Percentiles rank a stretch among this genome's conserved stretches.
These are phyloP conservation scores for Fusarium oxysporum DNA, from an alignment of 2,329 filamentous ascomycete genomes.

Conservation along the genomic window DNA sequence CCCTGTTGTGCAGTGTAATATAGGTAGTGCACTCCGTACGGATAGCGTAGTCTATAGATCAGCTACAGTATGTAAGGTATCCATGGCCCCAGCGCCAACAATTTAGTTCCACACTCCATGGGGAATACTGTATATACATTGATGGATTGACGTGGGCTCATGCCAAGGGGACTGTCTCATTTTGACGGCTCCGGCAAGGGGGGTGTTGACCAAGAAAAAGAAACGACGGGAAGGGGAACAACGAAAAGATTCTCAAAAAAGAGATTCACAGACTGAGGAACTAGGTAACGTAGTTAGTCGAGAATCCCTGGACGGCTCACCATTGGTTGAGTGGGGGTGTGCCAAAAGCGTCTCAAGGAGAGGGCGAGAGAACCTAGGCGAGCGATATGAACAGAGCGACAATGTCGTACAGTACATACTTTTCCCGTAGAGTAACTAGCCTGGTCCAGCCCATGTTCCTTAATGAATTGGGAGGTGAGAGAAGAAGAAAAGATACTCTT, in stretches of 20 bases:
- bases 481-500: slow-evolving; percentile 17
- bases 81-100: slow-evolving; percentile 9
- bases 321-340: slow-evolving; percentile 21
- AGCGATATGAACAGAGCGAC: neutral
- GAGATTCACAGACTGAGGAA: neutral
- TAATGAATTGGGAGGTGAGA: slow-evolving; percentile 16
- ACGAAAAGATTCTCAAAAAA: slow-evolving; percentile 1
- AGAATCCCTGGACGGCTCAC: slow-evolving; percentile 3
- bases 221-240: neutral
- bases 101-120: slow-evolving; percentile 18
- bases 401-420: slow-evolving; percentile 7
- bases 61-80: neutral
- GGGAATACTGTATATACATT: slow-evolving; percentile 3
- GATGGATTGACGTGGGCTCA: slow-evolving; percentile 44
- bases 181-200: slow-evolving; percentile 35
- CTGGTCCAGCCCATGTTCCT: slow-evolving; percentile 12
- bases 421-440: slow-evolving; percentile 10
- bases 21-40: slow-evolving; percentile 2
- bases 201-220: slow-evolving; percentile 21
- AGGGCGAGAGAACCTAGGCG: neutral
- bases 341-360: neutral
- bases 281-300: slow-evolving; percentile 7
- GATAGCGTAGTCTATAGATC: slow-evolving; percentile 2
- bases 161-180: slow-evolving; percentile 44
- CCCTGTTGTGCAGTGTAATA: slow-evolving; percentile 12